phyloP scores from a whole-genome alignment of 2,329 filamentous ascomycete species.

The Polychaeton citri region DNA sequence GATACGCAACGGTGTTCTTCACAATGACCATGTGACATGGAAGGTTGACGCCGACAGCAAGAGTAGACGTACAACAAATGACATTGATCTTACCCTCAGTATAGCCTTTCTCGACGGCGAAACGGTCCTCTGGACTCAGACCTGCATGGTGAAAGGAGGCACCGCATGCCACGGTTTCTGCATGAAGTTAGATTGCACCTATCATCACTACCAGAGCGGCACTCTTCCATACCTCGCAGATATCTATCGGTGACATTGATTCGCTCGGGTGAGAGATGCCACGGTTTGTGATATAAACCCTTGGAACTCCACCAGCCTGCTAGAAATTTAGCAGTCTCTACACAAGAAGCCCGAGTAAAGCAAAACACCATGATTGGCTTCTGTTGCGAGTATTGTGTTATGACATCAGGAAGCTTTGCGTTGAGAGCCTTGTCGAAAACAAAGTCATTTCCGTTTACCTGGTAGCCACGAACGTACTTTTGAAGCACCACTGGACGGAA shows the following conservation, averaged over 20 bases:
- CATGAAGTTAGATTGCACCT: slow-evolving; percentile 8
- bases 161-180: slow-evolving; percentile 39
- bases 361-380: slow-evolving; percentile 81
- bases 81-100: slow-evolving; percentile 59
- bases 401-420: slow-evolving; percentile 49
- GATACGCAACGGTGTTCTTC: slow-evolving; percentile 62
- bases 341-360: slow-evolving; percentile 58
- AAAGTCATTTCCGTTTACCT: slow-evolving; percentile 54
- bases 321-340: slow-evolving; percentile 53
- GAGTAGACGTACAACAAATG: slow-evolving; percentile 76
- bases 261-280: slow-evolving; percentile 44
- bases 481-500: slow-evolving; percentile 66
- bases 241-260: slow-evolving; percentile 45
- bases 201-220: too few relatives aligned
- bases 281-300: slow-evolving; percentile 41
- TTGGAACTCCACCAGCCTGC: slow-evolving; percentile 51
- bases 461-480: slow-evolving; percentile 64
- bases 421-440: slow-evolving; percentile 60
- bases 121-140: slow-evolving; percentile 50
- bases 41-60: slow-evolving; percentile 72
- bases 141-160: slow-evolving; percentile 78
- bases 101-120: slow-evolving; percentile 53
- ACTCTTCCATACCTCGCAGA: too few relatives aligned
- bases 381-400: slow-evolving; percentile 50
- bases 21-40: slow-evolving; percentile 74